These are phyloP conservation scores for Ophioceras dolichostomum DNA, from an alignment of 2,329 filamentous ascomycete genomes.

Conservation along the genomic window DNA sequence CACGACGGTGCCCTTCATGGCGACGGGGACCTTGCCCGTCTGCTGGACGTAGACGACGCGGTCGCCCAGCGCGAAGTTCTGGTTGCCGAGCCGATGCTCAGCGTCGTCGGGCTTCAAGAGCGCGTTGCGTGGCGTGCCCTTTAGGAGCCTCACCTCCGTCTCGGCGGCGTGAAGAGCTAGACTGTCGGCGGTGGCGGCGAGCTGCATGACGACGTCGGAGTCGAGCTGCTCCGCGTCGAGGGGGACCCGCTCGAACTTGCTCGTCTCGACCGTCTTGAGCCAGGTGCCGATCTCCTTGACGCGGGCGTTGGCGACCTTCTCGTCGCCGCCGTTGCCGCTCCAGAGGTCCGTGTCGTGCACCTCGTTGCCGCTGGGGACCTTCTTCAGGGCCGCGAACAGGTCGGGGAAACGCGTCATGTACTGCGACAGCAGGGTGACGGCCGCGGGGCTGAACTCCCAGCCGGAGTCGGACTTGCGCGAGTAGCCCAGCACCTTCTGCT, in stretches of 20 bases:
- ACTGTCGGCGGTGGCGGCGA: slow-evolving; percentile 63
- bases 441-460: slow-evolving; percentile 90
- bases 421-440: slow-evolving; percentile 65
- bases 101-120: slow-evolving; percentile 89
- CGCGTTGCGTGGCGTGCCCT: slow-evolving; percentile 72
- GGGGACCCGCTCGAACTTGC: slow-evolving; percentile 89
- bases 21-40: slow-evolving; percentile 89
- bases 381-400: slow-evolving; percentile 81
- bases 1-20: slow-evolving; percentile 82
- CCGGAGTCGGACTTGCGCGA: slow-evolving; percentile 75
- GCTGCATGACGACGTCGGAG: slow-evolving; percentile 70
- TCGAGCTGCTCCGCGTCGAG: slow-evolving; percentile 94
- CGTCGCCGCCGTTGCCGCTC: slow-evolving; percentile 43
- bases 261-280: slow-evolving; percentile 85
- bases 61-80: slow-evolving; percentile 75
- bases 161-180: slow-evolving; percentile 35
- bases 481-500: slow-evolving; percentile 91
- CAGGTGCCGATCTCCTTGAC: slow-evolving; percentile 91
- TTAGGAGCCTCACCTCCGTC: slow-evolving; percentile 55
- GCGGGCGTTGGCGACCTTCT: slow-evolving; percentile 58
- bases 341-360: slow-evolving; percentile 82
- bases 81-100: slow-evolving; percentile 81
- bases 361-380: slow-evolving; percentile 74
- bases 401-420: slow-evolving; percentile 95
- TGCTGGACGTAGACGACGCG: slow-evolving; percentile 87